Percentiles rank a stretch among this genome's conserved stretches.
Conservation (phyloP, 345 rosid species). For the Salix suchowensis region DNA sequence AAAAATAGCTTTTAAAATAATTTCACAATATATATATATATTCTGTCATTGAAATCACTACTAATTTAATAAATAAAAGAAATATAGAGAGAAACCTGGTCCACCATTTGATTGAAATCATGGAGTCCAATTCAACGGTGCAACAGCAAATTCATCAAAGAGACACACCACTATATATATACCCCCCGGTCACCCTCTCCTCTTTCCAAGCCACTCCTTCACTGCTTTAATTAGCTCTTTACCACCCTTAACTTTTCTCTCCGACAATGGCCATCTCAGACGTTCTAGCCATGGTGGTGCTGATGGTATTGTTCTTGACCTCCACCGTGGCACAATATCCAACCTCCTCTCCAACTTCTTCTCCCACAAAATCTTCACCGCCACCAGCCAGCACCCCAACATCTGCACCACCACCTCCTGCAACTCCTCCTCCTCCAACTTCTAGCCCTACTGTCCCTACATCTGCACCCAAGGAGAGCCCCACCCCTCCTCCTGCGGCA, state of each 20-base stretch:
- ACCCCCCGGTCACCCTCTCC: not conserved
- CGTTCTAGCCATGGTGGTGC: not conserved
- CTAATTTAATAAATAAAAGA: no score
- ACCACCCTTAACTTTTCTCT: not conserved
- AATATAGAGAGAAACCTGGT: not conserved
- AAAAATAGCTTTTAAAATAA: no score
- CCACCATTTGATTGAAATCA: not conserved
- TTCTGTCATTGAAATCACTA: no score
- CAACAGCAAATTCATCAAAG: not conserved
- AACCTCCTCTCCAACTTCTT: slow-evolving; percentile 7
- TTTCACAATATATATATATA: no score
- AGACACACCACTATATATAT: not conserved
- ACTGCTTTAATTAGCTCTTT: not conserved
- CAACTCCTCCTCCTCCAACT: not conserved
- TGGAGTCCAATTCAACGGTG: not conserved
- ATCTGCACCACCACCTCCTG: not conserved
- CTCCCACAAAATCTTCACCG: not conserved
- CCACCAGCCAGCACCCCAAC: not conserved
- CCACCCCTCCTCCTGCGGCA: not conserved
- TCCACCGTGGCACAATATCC: slow-evolving; percentile 20
- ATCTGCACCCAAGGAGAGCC: not conserved
- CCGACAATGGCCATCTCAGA: slow-evolving; percentile 6
- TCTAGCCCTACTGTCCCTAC: not conserved
- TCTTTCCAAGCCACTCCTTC: not conserved
- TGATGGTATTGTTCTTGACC: slow-evolving; percentile 1